Percentiles rank a stretch among this genome's conserved stretches.
Evolutionary conservation across 1,284 basidiomycete species (phyloP).

Genomic region (Athelia psychrophila): DNA sequence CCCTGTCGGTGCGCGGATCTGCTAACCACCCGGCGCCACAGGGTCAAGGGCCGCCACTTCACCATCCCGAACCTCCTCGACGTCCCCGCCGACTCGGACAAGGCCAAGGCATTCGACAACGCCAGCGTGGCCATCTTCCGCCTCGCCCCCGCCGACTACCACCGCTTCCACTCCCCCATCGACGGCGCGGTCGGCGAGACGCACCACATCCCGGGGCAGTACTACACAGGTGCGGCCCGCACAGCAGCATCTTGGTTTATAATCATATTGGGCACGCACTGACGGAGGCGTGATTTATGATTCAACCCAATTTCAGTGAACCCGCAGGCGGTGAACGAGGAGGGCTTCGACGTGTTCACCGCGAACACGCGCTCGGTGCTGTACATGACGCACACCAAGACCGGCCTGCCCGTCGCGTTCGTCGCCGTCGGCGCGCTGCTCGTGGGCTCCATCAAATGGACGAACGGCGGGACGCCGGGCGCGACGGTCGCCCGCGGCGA

Average conservation of each 20-base stretch:
- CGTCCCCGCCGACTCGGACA: slow-evolving; percentile 32
- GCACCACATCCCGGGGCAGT: slow-evolving; percentile 51
- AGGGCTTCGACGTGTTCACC: slow-evolving; percentile 70
- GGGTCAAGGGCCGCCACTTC: slow-evolving; percentile 79
- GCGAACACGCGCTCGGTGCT: slow-evolving; percentile 65
- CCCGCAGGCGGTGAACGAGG: slow-evolving; percentile 79
- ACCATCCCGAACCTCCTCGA: slow-evolving; percentile 60
- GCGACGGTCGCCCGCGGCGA: slow-evolving; percentile 45
- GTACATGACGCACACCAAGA: slow-evolving; percentile 43
- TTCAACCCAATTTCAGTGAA: slow-evolving; percentile 66
- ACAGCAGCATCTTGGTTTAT: background rate
- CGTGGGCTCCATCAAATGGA: slow-evolving; percentile 55
- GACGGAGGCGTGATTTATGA: slow-evolving; percentile 19
- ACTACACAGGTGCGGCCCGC: slow-evolving; percentile 48
- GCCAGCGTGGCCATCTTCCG: slow-evolving; percentile 68
- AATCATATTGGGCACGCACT: slow-evolving; percentile 35
- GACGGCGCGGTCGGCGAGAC: slow-evolving; percentile 54
- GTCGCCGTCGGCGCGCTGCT: slow-evolving; percentile 67
- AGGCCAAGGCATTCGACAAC: slow-evolving; percentile 40
- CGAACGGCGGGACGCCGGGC: slow-evolving; percentile 32
- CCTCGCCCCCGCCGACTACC: slow-evolving; percentile 82
- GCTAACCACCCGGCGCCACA: no score
- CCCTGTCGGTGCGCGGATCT: no score
- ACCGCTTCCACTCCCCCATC: slow-evolving; percentile 81
- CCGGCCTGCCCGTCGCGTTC: slow-evolving; percentile 49